Base-by-base conservation (phyloP, 2,329 filamentous ascomycete species). In the Fusarium musae region DNA sequence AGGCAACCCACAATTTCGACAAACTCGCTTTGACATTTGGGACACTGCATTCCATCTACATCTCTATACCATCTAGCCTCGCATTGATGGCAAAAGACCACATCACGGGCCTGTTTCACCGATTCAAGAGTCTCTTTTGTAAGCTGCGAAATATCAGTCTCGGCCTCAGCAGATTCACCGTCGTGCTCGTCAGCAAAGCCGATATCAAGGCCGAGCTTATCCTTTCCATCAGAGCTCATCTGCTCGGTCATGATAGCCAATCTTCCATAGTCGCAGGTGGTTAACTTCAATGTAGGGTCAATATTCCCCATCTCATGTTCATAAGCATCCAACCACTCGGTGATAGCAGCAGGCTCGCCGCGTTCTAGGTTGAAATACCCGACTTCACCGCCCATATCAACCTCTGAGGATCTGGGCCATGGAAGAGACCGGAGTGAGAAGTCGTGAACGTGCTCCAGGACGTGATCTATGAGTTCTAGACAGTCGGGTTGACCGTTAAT, bases 191-290 rank as follows among this genome's bases (percentile, higher is more conserved):
- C 36, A 9, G 52, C 52, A 23, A 54, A 54, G 4, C 13, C 4
- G 0, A 40, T 30, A 13, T 54, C 52, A 2, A 54, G 26, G 2
- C 52, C 52, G 0, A 30, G 3, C 8, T 30, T 54, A 2, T 54
- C 36, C 0, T 6, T 1, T 2, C 2, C 2, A 10, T 6, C 2
- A n/a, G 15, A 39, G 0, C 1, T 2, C 1, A 30, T 30, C 23
- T 54, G 52, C 4, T 54, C 15, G 0, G 3, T 2, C 5, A 54
- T 7, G 0, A 40, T 30, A 1, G 8, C 5, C 26, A 54, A 7
- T 9, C 52, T 19, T 0, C 4, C 52, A 3, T 54, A 7, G 36
- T 54, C 52, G 7, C 26, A 54, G 0, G 4, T 2, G 0, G 26
- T 30, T 6, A 54, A 2, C 19, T 40, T 9, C 2, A 13, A 10